Base-by-base conservation (phyloP, 352 stramenopile genomes). In the Phytopythium vexans region DNA sequence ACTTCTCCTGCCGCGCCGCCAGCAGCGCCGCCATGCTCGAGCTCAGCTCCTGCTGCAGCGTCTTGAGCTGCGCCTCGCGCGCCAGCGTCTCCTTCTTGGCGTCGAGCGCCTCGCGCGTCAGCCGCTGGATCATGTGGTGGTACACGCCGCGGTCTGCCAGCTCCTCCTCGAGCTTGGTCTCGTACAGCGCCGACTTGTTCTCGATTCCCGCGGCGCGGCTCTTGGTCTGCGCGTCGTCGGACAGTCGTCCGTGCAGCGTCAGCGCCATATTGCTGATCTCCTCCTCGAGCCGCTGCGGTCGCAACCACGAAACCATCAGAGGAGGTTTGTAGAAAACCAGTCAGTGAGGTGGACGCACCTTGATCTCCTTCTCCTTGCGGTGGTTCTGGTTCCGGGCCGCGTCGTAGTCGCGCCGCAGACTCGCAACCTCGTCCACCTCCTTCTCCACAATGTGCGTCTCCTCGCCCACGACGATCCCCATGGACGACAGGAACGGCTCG, bases 391-490 rank as follows among this genome's bases (percentile, higher is more conserved):
- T 91, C 49, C 84, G 84, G 34, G 82, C 58, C 5, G 67, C 68
- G 42, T 92, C 82, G 41, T 82, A 65, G 11, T 90, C 82, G 41
- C 82, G 70, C 6, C 79, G 79, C 6, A 91, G 62, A 57, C 70
- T 71, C 3, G 77, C 64, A 27, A 91, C 68, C 60, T 92, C 82
- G 53, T 92, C 85, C 8, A 87, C 68, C 60, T 92, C 80, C 41
- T 86, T 88, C 44, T 91, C 80, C 6, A 92, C 78, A 50, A 92
- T 88, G 21, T 90, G 77, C 14, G 75, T 76, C 53, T 92, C 82
- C 31, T 90, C 79, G 8, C 82, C 82, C 14, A 92, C 74, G 7
- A 70, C 14, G 49, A 89, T 88, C 7, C 82, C 82, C 46, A 92
- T 74, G 9, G 79, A 89, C 8, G 74, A 82, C 45, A 92, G 54